Conservation (phyloP, 306 rosid genomes). For the Biancaea sappan region DNA sequence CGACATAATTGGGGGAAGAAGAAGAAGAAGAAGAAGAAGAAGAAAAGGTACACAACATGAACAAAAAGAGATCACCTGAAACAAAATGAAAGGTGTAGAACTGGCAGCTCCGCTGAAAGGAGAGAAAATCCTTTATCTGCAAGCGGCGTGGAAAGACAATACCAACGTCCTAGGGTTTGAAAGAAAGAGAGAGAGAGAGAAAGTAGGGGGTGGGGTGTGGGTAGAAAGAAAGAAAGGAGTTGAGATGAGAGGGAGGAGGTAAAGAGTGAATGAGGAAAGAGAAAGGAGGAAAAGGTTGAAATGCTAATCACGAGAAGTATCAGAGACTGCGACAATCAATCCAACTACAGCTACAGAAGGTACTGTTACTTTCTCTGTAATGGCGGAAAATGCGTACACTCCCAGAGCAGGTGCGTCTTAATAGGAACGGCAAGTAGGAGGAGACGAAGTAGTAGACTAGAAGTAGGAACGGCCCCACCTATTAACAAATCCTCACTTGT, state of each 20-base stretch:
- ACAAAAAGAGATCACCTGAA: constrained; percentile 37
- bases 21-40: not conserved
- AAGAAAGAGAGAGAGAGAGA: not conserved
- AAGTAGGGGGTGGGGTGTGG: not conserved
- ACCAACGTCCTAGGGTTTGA: constrained; percentile 42
- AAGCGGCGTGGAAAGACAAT: constrained; percentile 24
- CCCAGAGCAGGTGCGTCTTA: not conserved
- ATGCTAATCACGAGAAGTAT: constrained; percentile 70
- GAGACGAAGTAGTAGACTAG: not conserved
- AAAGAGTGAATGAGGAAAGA: constrained; percentile 54
- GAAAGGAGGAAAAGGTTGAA: constrained; percentile 39
- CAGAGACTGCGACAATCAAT: constrained; percentile 42
- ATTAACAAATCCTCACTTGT: not conserved
- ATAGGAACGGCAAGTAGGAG: not conserved
- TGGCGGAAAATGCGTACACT: constrained; percentile 41
- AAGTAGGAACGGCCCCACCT: constrained; percentile 1
- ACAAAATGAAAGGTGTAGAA: not conserved
- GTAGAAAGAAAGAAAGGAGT: constrained; percentile 12
- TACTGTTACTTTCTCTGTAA: constrained; percentile 31
- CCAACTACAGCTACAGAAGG: constrained; percentile 24
- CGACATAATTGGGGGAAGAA: not conserved
- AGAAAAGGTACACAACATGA: not conserved
- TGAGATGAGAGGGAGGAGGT: not conserved
- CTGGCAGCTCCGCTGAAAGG: not conserved
- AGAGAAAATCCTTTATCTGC: not conserved